These are phyloP conservation scores for Acacia melanoxylon DNA, from an alignment of 306 rosid genomes.

Conservation along the genomic window DNA sequence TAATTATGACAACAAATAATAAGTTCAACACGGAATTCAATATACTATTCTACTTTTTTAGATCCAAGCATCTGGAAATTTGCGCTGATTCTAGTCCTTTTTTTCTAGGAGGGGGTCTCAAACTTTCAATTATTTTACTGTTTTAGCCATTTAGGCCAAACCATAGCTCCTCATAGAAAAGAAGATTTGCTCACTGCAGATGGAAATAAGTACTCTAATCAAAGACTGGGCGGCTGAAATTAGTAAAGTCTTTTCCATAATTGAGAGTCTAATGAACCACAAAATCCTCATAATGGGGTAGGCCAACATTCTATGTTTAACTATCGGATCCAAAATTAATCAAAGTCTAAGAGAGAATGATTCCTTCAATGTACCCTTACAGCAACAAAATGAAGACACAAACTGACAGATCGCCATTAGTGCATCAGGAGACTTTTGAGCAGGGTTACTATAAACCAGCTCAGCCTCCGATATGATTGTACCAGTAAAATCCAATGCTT, in stretches of 20 bases:
- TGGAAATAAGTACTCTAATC: slow-evolving; percentile 5
- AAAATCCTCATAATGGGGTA: slow-evolving; percentile 5
- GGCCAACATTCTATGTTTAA: slow-evolving; percentile 16
- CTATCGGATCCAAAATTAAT: slow-evolving; percentile 11
- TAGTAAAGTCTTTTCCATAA: slow-evolving; percentile 17
- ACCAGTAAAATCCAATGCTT: not conserved
- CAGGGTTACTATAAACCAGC: not conserved
- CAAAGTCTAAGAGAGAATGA: slow-evolving; percentile 7
- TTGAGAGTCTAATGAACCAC: slow-evolving; percentile 12
- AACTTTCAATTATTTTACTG: slow-evolving; percentile 33
- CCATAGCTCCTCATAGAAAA: slow-evolving; percentile 10
- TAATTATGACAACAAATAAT: slow-evolving; percentile 11
- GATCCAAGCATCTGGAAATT: slow-evolving; percentile 31
- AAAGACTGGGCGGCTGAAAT: slow-evolving; percentile 3
- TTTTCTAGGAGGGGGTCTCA: not conserved
- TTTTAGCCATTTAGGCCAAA: slow-evolving; percentile 8
- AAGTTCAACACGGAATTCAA: slow-evolving; percentile 33
- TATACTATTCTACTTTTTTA: slow-evolving; percentile 12
- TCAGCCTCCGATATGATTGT: slow-evolving; percentile 10
- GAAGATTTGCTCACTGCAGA: slow-evolving; percentile 12
- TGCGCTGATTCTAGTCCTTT: slow-evolving; percentile 22
- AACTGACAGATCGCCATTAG: slow-evolving; percentile 7
- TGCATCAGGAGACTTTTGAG: slow-evolving; percentile 17
- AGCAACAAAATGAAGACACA: slow-evolving; percentile 22
- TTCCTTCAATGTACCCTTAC: not conserved